phyloP scores from a whole-genome alignment of 768 basidiomycete species.

The Collybia mongolica region DNA sequence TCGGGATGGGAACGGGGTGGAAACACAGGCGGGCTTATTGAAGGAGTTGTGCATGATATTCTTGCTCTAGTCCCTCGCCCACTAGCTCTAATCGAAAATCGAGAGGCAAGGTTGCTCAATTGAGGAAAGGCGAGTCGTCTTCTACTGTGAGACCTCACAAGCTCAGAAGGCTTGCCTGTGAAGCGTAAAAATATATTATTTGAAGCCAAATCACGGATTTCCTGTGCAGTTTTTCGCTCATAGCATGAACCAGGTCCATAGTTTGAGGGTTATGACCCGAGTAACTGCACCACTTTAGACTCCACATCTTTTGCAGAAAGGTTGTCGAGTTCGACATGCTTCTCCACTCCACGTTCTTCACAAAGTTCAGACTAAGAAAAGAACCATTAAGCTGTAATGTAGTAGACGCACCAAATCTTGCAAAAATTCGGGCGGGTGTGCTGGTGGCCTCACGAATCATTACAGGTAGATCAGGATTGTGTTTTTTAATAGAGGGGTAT shows the following conservation, averaged over 20 bases:
- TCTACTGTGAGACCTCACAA: too few relatives aligned
- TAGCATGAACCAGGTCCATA: too few relatives aligned
- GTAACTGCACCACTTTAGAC: conserved; percentile 63
- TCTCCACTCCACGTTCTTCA: conserved; percentile 78
- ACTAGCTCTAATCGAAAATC: too few relatives aligned
- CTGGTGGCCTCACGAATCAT: conserved; percentile 78
- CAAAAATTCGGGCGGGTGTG: conserved; percentile 81
- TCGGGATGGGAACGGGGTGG: too few relatives aligned
- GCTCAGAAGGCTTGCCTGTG: too few relatives aligned
- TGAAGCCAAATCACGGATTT: too few relatives aligned
- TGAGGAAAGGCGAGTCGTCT: too few relatives aligned
- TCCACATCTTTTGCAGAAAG: conserved; percentile 72
- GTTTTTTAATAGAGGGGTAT: conserved; percentile 74
- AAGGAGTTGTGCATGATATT: too few relatives aligned
- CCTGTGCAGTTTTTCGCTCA: background rate
- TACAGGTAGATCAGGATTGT: conserved; percentile 85
- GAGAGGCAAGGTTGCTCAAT: too few relatives aligned
- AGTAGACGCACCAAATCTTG: conserved; percentile 71
- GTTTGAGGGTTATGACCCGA: conserved; percentile 36
- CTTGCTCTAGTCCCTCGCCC: too few relatives aligned
- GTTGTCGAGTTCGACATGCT: conserved; percentile 77
- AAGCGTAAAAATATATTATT: too few relatives aligned
- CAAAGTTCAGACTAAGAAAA: conserved; percentile 7
- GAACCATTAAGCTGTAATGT: conserved; percentile 6
- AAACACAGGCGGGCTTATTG: too few relatives aligned